A percentile compares a stretch with the other conserved stretches of the same genome.
Evolutionary conservation across 225 moss, liverwort and hornwort genomes (phyloP).

Genomic region (Bryum argenteum): DNA sequence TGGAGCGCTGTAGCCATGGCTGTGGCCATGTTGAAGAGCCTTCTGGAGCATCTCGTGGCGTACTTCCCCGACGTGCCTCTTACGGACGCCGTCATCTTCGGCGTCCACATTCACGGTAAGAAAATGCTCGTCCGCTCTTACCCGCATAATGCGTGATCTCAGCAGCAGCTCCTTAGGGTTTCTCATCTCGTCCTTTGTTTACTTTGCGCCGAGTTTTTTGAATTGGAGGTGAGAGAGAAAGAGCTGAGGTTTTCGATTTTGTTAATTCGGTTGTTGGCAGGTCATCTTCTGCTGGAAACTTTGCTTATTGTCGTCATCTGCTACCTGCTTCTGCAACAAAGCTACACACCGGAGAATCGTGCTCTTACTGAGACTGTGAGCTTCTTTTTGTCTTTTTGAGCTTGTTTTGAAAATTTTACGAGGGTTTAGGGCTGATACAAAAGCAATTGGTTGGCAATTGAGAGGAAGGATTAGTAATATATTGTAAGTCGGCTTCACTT

Average conservation of each 20-base stretch:
- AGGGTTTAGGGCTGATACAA: neutral
- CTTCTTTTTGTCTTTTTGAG: neutral
- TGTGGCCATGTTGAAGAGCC: constrained; percentile 34
- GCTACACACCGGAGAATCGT: constrained; percentile 91
- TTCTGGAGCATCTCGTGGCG: constrained; percentile 54
- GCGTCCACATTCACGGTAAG: constrained; percentile 79
- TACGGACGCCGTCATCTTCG: constrained; percentile 74
- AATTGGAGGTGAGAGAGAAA: neutral
- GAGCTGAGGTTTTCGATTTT: neutral
- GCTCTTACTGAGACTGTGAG: constrained; percentile 77
- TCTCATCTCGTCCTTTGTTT: neutral
- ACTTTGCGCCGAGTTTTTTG: neutral
- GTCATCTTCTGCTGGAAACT: constrained; percentile 87
- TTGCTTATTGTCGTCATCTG: constrained; percentile 80
- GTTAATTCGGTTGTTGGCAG: constrained; percentile 46
- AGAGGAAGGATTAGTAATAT: neutral
- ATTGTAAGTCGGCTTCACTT: neutral
- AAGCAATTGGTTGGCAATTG: neutral
- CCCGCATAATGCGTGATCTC: neutral
- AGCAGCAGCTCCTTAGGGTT: neutral
- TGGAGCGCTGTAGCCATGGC: constrained; percentile 25
- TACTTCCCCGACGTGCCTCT: constrained; percentile 69
- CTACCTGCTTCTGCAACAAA: constrained; percentile 83
- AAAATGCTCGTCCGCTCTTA: no score
- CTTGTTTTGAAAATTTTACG: neutral